Evolutionary conservation across 805 yeast species (phyloP), one percentile per base, ranked within the genome.

Genomic region (Diddensiella santjacobensis): DNA sequence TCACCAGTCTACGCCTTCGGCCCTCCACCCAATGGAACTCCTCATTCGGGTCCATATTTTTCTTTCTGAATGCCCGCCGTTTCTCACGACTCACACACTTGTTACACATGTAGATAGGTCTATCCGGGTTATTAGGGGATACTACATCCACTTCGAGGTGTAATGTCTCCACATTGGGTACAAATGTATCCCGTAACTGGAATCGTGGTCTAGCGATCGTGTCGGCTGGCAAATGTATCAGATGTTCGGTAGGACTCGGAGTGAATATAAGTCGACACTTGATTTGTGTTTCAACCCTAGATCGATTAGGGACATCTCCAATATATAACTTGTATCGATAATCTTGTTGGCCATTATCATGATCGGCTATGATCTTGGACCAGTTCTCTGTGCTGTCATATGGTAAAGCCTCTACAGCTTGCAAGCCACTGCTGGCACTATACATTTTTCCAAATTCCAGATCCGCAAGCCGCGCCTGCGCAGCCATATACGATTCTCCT

Each of bases 211-310:
- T 86, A 4, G 96, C 83, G 45, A 91, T 84, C 35, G 93, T 79
- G 63, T 89, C 95, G 49, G 86, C 75, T 4, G 98, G 96, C 42
- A 93, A 69, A 62, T 87, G 93, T 33, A 93, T 67, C 45, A 88
- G 68, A 44, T 76, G 74, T 59, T 87, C 84, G 3, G 78, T 75
- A 0, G 96, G 95, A 1, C 90, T 78, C 1, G 96, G 96, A 18
- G 81, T 73, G 42, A 91, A 71, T 3, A 75, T 63, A 13, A 93
- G 68, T 40, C 77, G 74, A 44, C 95, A 70, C 64, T 88, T 91
- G 62, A 93, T 88, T 68, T 93, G 99, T 17, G 97, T 93, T 67
- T 93, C 99, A 3, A 93, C 99, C 55, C 99, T 78, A 4, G 96
- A 88, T 53, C 80, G 80, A 3, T 77, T 68, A 1, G 97, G 97